Evolutionary conservation across 2,329 filamentous ascomycete genomes (phyloP).

Genomic region (Paracamarosporium sp.): DNA sequence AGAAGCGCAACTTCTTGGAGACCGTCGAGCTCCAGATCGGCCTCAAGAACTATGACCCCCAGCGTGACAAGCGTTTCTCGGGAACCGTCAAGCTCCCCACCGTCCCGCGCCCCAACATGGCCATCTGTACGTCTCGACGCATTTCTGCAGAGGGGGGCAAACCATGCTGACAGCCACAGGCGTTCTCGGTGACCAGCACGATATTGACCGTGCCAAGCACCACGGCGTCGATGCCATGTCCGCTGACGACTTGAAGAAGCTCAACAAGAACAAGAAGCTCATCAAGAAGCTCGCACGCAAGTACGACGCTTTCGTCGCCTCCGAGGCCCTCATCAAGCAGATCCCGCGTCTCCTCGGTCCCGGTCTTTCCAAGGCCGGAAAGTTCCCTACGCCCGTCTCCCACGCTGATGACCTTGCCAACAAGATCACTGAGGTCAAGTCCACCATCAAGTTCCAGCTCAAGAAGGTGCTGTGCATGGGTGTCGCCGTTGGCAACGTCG

Average conservation of each 20-base stretch:
- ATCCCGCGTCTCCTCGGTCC: slow-evolving; percentile 98
- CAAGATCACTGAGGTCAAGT: slow-evolving; percentile 99
- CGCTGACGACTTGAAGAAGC: slow-evolving; percentile 98
- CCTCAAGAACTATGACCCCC: slow-evolving; percentile 69
- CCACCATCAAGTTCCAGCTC: slow-evolving; percentile 99
- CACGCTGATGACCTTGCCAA: slow-evolving; percentile 90
- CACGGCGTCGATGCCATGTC: slow-evolving; percentile 98
- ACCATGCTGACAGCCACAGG: slow-evolving; percentile 26
- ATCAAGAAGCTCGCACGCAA: slow-evolving; percentile 99
- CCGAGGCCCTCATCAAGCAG: slow-evolving; percentile 98
- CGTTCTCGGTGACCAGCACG: slow-evolving; percentile 92
- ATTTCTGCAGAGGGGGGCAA: background rate
- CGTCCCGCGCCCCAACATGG: slow-evolving; percentile 72
- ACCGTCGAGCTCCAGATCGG: slow-evolving; percentile 75
- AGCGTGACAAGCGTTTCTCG: slow-evolving; percentile 99
- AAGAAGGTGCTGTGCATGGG: slow-evolving; percentile 99
- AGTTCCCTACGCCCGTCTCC: slow-evolving; percentile 98
- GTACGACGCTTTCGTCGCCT: slow-evolving; percentile 99
- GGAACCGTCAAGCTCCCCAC: slow-evolving; percentile 95
- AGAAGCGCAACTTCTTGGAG: slow-evolving; percentile 98
- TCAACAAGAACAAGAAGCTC: slow-evolving; percentile 99
- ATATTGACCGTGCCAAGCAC: slow-evolving; percentile 99
- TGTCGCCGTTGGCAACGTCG: slow-evolving; percentile 98
- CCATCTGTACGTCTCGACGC: slow-evolving; percentile 19
- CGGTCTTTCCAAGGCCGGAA: slow-evolving; percentile 74